Evolutionary conservation across 169 alveolate genomes (phyloP).

Genomic region (Plasmodium ovale): DNA sequence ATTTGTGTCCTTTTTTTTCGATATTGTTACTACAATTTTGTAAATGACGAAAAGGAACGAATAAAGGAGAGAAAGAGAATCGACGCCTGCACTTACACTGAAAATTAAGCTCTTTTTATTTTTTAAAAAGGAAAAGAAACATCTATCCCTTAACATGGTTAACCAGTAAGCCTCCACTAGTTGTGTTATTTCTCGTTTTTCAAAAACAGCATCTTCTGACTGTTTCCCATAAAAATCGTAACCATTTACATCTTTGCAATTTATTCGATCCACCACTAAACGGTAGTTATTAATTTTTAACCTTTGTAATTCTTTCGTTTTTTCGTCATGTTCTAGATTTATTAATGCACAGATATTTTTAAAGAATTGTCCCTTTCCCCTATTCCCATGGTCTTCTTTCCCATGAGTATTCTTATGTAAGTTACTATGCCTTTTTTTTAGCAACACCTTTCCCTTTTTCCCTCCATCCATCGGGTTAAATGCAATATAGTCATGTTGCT

Average conservation of each 20-base stretch:
- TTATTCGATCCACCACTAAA: no score
- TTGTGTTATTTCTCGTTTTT: conserved; percentile 13
- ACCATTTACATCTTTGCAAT: neutral
- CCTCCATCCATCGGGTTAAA: neutral
- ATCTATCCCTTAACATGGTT: conserved; percentile 4
- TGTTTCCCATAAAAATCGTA: no score
- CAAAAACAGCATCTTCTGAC: no score
- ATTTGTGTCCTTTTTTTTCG: conserved; percentile 7
- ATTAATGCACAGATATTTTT: conserved; percentile 25
- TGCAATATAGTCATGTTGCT: conserved; percentile 1
- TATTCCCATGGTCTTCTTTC: neutral
- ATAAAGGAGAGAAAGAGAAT: conserved; percentile 41
- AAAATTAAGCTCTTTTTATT: conserved; percentile 33
- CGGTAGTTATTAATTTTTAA: neutral
- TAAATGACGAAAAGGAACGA: conserved; percentile 52
- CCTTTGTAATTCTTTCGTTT: conserved; percentile 11
- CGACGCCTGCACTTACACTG: conserved; percentile 72
- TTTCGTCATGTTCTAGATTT: conserved; percentile 35
- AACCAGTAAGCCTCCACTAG: conserved; percentile 57
- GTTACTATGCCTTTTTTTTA: neutral
- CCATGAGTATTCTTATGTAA: neutral
- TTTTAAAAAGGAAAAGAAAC: conserved; percentile 43
- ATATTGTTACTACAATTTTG: conserved; percentile 24
- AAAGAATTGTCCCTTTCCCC: neutral
- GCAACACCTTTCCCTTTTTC: conserved; percentile 1